Conservation (phyloP, 768 basidiomycete species). For the Dictyophora rubrovolvata region DNA sequence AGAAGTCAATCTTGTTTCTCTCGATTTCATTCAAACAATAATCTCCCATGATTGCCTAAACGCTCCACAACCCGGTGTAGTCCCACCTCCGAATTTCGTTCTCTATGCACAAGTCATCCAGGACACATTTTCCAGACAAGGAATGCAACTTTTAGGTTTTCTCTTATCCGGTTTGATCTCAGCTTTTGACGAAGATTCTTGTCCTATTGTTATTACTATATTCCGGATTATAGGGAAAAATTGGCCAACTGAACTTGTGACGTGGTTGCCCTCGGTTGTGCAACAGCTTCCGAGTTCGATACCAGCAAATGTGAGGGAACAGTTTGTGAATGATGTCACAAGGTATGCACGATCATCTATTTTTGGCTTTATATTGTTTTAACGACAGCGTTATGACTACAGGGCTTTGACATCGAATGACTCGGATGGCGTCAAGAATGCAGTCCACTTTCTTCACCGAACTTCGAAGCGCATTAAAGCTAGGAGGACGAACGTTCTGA, state of each 20-base stretch:
- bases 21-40: conserved; percentile 72
- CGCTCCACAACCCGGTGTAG: conserved; percentile 27
- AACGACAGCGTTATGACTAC: conserved; percentile 7
- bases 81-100: conserved; percentile 48
- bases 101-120: conserved; percentile 55
- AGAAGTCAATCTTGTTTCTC: conserved; percentile 69
- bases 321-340: conserved; percentile 65
- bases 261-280: conserved; percentile 65
- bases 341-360: conserved; percentile 38
- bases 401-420: conserved; percentile 59
- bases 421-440: conserved; percentile 76
- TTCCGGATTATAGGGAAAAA: conserved; percentile 55
- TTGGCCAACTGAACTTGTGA: conserved; percentile 60
- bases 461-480: conserved; percentile 42
- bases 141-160: conserved; percentile 56
- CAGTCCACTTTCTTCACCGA: conserved; percentile 59
- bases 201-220: conserved; percentile 63
- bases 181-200: conserved; percentile 81
- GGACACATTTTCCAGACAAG: conserved; percentile 55
- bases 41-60: conserved; percentile 64
- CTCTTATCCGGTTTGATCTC: conserved; percentile 72
- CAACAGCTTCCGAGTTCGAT: conserved; percentile 49
- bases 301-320: conserved; percentile 55
- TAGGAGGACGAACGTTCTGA: conserved; percentile 2
- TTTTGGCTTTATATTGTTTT: conserved; percentile 10